A percentile compares a stretch with the other conserved stretches of the same genome.
Conservation (phyloP, 176 grass and related monocot genomes). For the Guadua angustifolia region DNA sequence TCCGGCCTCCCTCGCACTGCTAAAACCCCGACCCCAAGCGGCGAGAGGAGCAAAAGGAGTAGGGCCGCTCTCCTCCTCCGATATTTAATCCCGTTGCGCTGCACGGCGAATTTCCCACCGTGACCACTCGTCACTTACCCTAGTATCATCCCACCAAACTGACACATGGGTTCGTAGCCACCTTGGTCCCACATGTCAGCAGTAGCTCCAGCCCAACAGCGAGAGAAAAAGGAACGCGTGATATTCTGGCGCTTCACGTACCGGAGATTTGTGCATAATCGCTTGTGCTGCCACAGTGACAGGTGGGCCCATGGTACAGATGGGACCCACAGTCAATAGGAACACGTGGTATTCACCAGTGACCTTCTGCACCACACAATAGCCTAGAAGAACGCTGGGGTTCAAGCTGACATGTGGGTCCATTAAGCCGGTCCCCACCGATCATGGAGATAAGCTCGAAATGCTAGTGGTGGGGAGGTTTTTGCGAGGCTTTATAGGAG, state of each 20-base stretch:
- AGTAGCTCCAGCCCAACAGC: accelerated
- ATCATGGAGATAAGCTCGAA: constrained; percentile 7
- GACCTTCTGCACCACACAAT: neutral
- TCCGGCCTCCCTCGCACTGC: constrained; percentile 48
- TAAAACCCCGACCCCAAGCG: constrained; percentile 77
- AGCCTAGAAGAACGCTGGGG: neutral
- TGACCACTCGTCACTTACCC: neutral
- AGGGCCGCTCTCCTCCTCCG: constrained; percentile 1
- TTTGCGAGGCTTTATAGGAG: constrained; percentile 23
- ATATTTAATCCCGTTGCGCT: constrained; percentile 60
- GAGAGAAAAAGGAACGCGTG: neutral
- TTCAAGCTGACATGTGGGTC: constrained; percentile 4
- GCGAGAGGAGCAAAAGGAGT: constrained; percentile 56
- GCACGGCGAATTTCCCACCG: neutral
- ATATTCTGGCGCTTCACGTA: constrained; percentile 19
- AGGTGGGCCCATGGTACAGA: accelerated
- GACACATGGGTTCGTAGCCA: accelerated
- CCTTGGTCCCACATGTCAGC: accelerated
- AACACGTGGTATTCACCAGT: neutral
- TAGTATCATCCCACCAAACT: accelerated
- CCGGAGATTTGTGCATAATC: neutral
- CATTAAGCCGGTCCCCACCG: accelerated
- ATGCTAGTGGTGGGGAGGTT: constrained; percentile 25
- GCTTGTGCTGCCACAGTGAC: neutral
- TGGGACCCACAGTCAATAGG: neutral